phyloP scores from a whole-genome alignment of 2,329 filamentous ascomycete genomes.

The Coleophoma cylindrospora region DNA sequence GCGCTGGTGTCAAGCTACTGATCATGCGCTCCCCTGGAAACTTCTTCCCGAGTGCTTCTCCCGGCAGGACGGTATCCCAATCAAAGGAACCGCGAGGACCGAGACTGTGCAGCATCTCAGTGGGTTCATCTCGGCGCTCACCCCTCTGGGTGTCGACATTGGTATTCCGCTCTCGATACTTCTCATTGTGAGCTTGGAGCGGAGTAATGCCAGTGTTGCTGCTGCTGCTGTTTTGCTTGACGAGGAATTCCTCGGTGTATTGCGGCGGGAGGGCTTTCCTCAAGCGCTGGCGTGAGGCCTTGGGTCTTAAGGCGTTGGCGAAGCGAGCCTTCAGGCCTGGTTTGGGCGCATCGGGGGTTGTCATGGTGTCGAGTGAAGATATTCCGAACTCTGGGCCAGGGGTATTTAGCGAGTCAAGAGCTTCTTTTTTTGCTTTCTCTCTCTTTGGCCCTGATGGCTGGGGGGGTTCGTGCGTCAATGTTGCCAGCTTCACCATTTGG shows the following conservation, averaged over 20 bases:
- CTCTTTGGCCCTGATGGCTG: too few relatives aligned
- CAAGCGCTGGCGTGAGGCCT: constrained; percentile 3
- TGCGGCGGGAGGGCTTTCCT: neutral
- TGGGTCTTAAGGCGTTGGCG: constrained; percentile 5
- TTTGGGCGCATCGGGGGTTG: neutral
- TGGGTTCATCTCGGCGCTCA: constrained; percentile 22
- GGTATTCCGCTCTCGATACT: constrained; percentile 8
- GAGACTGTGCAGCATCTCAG: constrained; percentile 24
- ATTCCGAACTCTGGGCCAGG: too few relatives aligned
- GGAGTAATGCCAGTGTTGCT: neutral
- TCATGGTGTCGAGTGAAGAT: too few relatives aligned
- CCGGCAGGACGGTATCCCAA: constrained; percentile 10
- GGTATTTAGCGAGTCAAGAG: too few relatives aligned
- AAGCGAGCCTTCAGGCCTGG: constrained; percentile 6
- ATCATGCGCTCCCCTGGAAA: constrained; percentile 35
- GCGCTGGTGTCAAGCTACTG: constrained; percentile 33
- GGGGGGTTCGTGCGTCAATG: too few relatives aligned
- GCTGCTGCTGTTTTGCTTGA: neutral
- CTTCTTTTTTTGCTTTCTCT: too few relatives aligned
- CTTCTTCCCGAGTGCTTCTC: constrained; percentile 7
- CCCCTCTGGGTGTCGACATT: constrained; percentile 23
- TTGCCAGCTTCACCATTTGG: too few relatives aligned
- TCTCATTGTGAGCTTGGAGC: constrained; percentile 8
- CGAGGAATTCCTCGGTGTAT: neutral
- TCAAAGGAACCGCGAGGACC: constrained; percentile 22